phyloP scores from a whole-genome alignment of 2,329 filamentous ascomycete genomes.

The Xylaria sp. region DNA sequence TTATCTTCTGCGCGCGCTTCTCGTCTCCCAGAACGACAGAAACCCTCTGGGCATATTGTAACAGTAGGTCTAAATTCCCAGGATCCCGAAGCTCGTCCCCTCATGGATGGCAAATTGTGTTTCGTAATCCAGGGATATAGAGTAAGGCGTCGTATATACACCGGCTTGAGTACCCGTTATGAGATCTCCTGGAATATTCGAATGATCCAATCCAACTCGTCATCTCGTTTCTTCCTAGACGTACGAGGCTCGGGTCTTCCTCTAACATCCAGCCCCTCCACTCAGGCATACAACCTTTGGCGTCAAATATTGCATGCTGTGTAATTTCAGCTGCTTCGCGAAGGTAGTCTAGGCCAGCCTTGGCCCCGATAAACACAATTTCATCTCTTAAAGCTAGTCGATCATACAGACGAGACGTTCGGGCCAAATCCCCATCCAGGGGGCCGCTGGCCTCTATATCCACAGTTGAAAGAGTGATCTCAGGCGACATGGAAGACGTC shows the following conservation, averaged over 20 bases:
- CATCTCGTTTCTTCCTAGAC: conserved; percentile 18
- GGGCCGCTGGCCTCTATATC: background rate
- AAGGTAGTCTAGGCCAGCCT: background rate
- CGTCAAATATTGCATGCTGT: conserved; percentile 11
- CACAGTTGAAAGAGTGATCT: background rate
- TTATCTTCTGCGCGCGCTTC: background rate
- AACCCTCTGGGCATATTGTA: background rate
- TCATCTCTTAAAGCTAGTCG: no score
- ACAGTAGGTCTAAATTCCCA: background rate
- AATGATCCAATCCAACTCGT: background rate
- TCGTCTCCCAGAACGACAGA: background rate
- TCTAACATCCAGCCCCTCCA: background rate
- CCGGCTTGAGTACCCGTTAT: background rate
- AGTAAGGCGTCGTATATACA: background rate
- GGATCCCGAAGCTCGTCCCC: background rate
- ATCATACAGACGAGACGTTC: no score
- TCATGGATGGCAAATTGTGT: background rate
- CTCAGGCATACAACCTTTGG: background rate
- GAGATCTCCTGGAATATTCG: background rate
- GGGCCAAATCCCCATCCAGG: no score
- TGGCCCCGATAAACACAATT: background rate
- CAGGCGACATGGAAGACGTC: background rate
- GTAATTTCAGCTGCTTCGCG: background rate
- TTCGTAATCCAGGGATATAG: background rate
- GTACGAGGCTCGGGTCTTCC: conserved; percentile 2